phyloP scores from a whole-genome alignment of 1,284 basidiomycete species.

The Coriolopsis trogii region DNA sequence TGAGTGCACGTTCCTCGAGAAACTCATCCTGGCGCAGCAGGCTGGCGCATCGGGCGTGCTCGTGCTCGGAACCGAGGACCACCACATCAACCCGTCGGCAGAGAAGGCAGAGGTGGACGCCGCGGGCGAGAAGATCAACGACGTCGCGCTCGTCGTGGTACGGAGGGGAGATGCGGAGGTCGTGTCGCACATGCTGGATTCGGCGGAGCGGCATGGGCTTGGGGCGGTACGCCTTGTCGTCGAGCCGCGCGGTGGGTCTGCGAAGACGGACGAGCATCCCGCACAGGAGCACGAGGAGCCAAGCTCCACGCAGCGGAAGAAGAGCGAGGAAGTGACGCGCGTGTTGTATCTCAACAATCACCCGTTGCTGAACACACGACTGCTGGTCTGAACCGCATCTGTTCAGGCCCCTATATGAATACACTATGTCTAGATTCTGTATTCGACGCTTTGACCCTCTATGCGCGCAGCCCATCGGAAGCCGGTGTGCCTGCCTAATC shows the following conservation, averaged over 20 bases:
- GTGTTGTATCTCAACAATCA: constrained; percentile 79
- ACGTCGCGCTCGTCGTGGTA: constrained; percentile 66
- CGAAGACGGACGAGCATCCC: constrained; percentile 17
- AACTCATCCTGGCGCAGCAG: constrained; percentile 63
- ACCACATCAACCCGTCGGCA: constrained; percentile 68
- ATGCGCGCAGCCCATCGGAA: no score
- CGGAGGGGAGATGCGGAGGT: constrained; percentile 51
- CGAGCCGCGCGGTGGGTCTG: constrained; percentile 40
- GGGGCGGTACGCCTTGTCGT: constrained; percentile 57
- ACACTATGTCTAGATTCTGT: constrained; percentile 2
- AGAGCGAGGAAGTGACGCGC: constrained; percentile 39
- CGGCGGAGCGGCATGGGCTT: constrained; percentile 46
- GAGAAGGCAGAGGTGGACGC: constrained; percentile 54
- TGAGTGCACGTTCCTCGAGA: constrained; percentile 82
- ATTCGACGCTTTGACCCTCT: background rate
- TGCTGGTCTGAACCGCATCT: constrained; percentile 51
- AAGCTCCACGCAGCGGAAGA: constrained; percentile 26
- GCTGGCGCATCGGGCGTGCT: constrained; percentile 78
- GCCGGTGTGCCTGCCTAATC: no score
- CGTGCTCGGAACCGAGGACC: constrained; percentile 66
- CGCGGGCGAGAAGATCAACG: constrained; percentile 55
- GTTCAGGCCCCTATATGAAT: background rate
- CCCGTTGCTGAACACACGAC: constrained; percentile 73
- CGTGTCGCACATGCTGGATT: constrained; percentile 57
- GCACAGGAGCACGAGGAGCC: constrained; percentile 20